Evolutionary conservation across 2,329 filamentous ascomycete species (phyloP), one percentile per base, ranked within the genome.

Genomic region (Periconia macrospinosa): DNA sequence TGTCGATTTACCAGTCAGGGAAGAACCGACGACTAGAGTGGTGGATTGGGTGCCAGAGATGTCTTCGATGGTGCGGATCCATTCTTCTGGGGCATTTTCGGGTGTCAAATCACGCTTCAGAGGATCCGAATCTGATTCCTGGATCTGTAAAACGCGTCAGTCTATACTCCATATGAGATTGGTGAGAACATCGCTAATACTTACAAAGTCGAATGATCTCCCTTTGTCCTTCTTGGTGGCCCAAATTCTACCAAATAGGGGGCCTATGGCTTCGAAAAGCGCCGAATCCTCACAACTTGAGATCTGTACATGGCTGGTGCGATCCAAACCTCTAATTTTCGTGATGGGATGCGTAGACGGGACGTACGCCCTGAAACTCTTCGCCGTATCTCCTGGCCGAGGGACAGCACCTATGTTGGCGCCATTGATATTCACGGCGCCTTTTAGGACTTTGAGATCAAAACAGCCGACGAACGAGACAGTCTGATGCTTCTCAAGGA

Each of bases 1-100:
- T 0, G 88, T 91, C 1, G 89, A 92, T 66, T 92, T 92, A 2
- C 89, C 89, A 2, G 88, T 85, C 0, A 83, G 86, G 58, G 91
- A 89, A 0, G 87, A 83, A 0, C 89, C 89, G 47, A 86, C 86
- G 2, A 91, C 76, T 56, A 92, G 76, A 7, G 84, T 76, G 77
- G 75, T 2, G 71, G 71, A 44, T 72, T 68, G 7, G 64, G 69
- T 14, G 65, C 68, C 49, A 30, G 68, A 40, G 70, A 73, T 46
- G 70, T 76, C 11, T 61, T 62, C 35, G 63, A 74, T 43, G 73
- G 70, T 11, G 72, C 79, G 48, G 83, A 64, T 23, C 78, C 76
- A 19, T 79, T 81, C n/a, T 84, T 74, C 88, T 84, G 86, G 86
- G 85, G 62, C 83, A 6, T 84, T 78, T 9, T 83, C 63, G 17